These are phyloP conservation scores for Bothriochloa decipiens DNA, from an alignment of 176 grass and related monocot genomes.

Conservation along the genomic window DNA sequence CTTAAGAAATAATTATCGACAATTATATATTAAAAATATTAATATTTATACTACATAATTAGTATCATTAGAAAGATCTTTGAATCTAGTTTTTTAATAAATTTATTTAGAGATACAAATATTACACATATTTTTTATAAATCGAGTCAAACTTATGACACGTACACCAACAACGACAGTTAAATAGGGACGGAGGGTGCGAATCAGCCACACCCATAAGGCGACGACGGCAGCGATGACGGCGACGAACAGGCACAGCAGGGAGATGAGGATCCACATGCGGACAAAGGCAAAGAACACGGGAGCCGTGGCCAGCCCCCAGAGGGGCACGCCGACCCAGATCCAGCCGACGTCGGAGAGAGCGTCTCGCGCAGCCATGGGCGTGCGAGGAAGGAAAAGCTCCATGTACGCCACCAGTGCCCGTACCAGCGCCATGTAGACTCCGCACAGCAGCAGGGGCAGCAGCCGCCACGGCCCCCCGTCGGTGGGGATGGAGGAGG, in stretches of 20 bases:
- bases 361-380: neutral
- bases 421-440: neutral
- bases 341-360: neutral
- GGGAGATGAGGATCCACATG: neutral
- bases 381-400: neutral
- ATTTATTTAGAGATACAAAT: too few species aligned
- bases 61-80: too few species aligned
- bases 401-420: neutral
- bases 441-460: neutral
- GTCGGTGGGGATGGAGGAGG: too few species aligned
- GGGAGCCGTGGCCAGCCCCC: accelerated
- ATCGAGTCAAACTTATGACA: too few species aligned
- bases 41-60: too few species aligned
- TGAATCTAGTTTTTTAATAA: too few species aligned
- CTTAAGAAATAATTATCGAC: too few species aligned
- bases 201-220: neutral
- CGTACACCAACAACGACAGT: too few species aligned
- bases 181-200: too few species aligned
- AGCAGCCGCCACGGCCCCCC: neutral
- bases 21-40: too few species aligned
- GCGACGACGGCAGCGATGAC: neutral
- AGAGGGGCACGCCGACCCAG: neutral
- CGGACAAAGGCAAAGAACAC: neutral
- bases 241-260: neutral
- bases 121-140: too few species aligned